Evolutionary conservation across 345 rosid species (phyloP), one percentile per base, ranked within the genome.

Genomic region (Cardamine chenopodiifolia): DNA sequence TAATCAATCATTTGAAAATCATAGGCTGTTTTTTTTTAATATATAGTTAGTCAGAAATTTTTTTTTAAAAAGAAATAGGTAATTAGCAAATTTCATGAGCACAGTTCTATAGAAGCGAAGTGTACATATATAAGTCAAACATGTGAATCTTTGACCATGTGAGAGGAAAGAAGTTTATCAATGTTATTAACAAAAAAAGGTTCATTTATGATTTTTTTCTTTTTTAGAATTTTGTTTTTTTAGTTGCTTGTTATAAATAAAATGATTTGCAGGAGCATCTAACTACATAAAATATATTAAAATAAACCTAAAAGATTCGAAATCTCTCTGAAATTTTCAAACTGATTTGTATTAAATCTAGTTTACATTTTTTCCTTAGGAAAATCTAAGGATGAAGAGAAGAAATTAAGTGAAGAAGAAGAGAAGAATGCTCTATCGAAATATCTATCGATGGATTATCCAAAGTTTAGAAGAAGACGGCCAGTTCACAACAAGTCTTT

Each of bases 401-500:
- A 69, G 62, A 78, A 56, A 60, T n/a, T 26, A 47, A n/a, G 75
- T 59, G 83, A 70, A 75, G 80, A 35, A 54, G 83, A 81, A 71
- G 87, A 82, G 75, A 66, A 68, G 54, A 44, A 62, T 22, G 79
- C 83, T 77, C 63, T 75, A 8, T 66, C 87, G 9, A 74, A 88
- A 20, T 84, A 71, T 76, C 79, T 85, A 35, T 85, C 94, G 6
- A 89, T 89, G 94, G 97, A 89, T 79, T 91, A 91, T 82, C 73
- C 89, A 48, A 82, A 19, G 5, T 89, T 86, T 44, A 80, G 79
- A 78, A 85, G 88, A 83, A 82, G 94, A 76, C 79, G 89, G 12
- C 97, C 97, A 3, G 86, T 91, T 44, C 97, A 91, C 55, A 91
- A 91, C 88, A 88, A 86, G 69, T 76, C 93, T 70, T 31, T 83